Evolutionary conservation across 2,329 filamentous ascomycete genomes (phyloP).

Genomic region (Ceratocystis papillata): DNA sequence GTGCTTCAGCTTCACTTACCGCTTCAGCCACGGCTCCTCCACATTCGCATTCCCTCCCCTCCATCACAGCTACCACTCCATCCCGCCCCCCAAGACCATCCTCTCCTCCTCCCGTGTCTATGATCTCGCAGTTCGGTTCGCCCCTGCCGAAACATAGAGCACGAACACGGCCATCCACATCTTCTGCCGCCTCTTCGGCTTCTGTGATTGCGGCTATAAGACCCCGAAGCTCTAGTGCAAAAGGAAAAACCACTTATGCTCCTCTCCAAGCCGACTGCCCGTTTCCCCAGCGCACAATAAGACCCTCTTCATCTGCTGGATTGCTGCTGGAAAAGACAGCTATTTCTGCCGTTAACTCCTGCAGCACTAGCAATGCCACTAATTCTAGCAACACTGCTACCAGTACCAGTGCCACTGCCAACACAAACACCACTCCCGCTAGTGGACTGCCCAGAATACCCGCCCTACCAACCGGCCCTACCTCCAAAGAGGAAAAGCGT

Average conservation of each 20-base stretch:
- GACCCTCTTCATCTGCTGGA: constrained; percentile 13
- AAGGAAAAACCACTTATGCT: constrained; percentile 19
- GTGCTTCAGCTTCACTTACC: not conserved
- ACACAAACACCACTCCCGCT: not conserved
- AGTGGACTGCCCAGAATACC: not conserved
- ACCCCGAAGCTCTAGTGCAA: constrained; percentile 4
- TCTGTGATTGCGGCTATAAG: not conserved
- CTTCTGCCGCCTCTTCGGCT: not conserved
- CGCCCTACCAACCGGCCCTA: constrained; percentile 7
- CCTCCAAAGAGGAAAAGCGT: constrained; percentile 14
- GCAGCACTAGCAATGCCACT: not conserved
- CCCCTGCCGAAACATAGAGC: not conserved
- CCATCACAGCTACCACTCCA: not conserved
- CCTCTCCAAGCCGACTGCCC: constrained; percentile 13
- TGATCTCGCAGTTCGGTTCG: constrained; percentile 3
- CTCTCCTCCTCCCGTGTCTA: constrained; percentile 7
- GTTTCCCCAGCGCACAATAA: constrained; percentile 6
- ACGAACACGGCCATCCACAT: not conserved
- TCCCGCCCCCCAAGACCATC: not conserved
- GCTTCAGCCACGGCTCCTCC: not conserved
- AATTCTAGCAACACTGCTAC: not conserved
- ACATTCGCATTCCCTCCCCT: not conserved
- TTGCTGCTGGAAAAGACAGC: constrained; percentile 5
- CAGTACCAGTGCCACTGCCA: not conserved
- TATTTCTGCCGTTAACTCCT: not conserved